Conservation (phyloP, 2,329 filamentous ascomycete species). For the Fusarium proliferatum region DNA sequence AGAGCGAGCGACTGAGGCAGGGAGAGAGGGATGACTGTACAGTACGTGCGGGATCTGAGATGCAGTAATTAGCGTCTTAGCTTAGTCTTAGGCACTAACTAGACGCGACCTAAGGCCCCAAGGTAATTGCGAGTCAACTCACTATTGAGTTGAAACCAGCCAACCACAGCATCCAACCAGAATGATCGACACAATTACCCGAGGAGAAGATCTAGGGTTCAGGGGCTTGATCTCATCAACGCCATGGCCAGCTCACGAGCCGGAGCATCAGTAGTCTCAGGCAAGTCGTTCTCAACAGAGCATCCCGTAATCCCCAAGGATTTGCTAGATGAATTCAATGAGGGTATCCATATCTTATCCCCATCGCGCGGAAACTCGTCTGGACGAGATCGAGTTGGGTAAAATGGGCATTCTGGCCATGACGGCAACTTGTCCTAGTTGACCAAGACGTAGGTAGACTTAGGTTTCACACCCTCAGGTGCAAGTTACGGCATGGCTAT, state of each 20-base stretch:
- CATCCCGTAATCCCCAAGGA: neutral
- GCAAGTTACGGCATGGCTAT: slow-evolving; percentile 9
- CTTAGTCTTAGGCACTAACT: slow-evolving; percentile 18
- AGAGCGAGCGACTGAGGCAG: neutral
- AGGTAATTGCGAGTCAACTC: slow-evolving; percentile 2
- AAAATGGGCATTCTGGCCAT: neutral
- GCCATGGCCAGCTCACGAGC: slow-evolving; percentile 20
- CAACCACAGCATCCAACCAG: slow-evolving; percentile 18
- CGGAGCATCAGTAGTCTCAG: slow-evolving; percentile 16
- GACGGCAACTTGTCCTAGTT: slow-evolving; percentile 8
- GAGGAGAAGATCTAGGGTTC: slow-evolving; percentile 33
- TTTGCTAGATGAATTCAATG: neutral
- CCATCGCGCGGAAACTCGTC: neutral
- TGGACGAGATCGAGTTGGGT: neutral
- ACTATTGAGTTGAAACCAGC: slow-evolving; percentile 21
- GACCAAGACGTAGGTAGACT: slow-evolving; percentile 6
- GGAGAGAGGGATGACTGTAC: neutral
- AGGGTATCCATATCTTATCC: neutral
- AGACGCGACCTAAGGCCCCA: neutral
- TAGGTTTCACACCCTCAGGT: slow-evolving; percentile 3
- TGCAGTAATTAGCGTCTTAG: slow-evolving; percentile 11
- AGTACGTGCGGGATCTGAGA: slow-evolving; percentile 15
- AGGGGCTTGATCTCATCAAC: slow-evolving; percentile 31
- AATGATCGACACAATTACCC: slow-evolving; percentile 36
- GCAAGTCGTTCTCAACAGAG: slow-evolving; percentile 11